Conservation (phyloP, 176 grass and related monocot genomes). For the Metroxylon sagu region DNA sequence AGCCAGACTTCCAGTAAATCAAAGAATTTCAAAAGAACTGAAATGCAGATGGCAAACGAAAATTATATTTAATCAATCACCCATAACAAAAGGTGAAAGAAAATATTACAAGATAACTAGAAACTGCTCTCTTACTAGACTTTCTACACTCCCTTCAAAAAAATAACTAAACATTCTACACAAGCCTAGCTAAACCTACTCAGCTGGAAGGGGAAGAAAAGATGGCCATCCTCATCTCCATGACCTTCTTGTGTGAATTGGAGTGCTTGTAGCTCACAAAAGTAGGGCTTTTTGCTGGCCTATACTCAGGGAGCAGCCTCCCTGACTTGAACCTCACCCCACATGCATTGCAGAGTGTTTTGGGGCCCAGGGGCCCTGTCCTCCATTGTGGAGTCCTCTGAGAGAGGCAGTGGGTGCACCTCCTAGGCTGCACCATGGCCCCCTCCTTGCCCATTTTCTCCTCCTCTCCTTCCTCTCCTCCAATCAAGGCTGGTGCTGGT, state of each 20-base stretch:
- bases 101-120: too few species aligned
- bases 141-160: too few species aligned
- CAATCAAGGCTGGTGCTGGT: background rate
- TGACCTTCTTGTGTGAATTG: slow-evolving; percentile 96
- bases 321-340: slow-evolving; percentile 62
- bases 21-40: too few species aligned
- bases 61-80: too few species aligned
- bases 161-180: too few species aligned
- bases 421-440: slow-evolving; percentile 29
- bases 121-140: too few species aligned
- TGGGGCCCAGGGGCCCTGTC: slow-evolving; percentile 55
- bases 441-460: slow-evolving; percentile 4
- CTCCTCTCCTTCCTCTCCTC: background rate
- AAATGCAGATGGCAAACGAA: too few species aligned
- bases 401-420: slow-evolving; percentile 66
- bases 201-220: slow-evolving; percentile 8
- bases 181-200: background rate
- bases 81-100: too few species aligned
- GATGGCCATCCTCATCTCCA: slow-evolving; percentile 66
- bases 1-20: too few species aligned
- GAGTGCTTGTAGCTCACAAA: slow-evolving; percentile 81
- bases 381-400: slow-evolving; percentile 60
- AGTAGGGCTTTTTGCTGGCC: slow-evolving; percentile 90
- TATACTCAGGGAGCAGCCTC: slow-evolving; percentile 84
- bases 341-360: slow-evolving; percentile 63